These are phyloP conservation scores for Melanopsichium pennsylvanicum DNA, from an alignment of 1,284 basidiomycete species.

Conservation along the genomic window DNA sequence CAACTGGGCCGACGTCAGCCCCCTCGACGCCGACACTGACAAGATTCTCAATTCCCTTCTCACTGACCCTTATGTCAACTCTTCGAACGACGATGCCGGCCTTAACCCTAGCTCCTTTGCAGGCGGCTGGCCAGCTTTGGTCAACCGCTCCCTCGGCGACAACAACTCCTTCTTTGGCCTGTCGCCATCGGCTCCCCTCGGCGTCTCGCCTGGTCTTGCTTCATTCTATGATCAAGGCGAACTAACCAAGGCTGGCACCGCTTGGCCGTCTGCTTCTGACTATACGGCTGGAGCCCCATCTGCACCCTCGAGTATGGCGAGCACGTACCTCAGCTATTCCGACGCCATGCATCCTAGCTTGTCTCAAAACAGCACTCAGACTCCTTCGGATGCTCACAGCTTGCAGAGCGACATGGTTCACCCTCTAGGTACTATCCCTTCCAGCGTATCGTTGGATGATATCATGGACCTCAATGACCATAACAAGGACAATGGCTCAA, in stretches of 20 bases:
- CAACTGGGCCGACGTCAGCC: conserved; percentile 22
- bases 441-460: conserved; percentile 14
- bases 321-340: conserved; percentile 1
- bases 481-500: conserved; percentile 2
- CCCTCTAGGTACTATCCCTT: conserved; percentile 18
- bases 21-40: conserved; percentile 28
- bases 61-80: background rate
- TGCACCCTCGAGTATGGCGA: background rate
- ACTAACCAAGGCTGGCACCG: background rate
- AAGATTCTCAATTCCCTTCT: conserved; percentile 29
- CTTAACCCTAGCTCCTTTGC: background rate
- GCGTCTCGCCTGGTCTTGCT: conserved; percentile 19
- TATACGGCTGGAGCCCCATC: background rate
- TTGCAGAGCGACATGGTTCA: conserved; percentile 18
- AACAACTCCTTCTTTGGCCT: conserved; percentile 15
- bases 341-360: conserved; percentile 12
- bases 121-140: conserved; percentile 6
- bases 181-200: conserved; percentile 10
- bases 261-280: conserved; percentile 12
- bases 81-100: background rate
- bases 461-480: conserved; percentile 11
- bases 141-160: conserved; percentile 7
- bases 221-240: conserved; percentile 7
- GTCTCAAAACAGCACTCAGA: conserved; percentile 7
- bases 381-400: conserved; percentile 20